phyloP scores from a whole-genome alignment of 805 yeast genomes.

The Saccharomycopsis capsularis region DNA sequence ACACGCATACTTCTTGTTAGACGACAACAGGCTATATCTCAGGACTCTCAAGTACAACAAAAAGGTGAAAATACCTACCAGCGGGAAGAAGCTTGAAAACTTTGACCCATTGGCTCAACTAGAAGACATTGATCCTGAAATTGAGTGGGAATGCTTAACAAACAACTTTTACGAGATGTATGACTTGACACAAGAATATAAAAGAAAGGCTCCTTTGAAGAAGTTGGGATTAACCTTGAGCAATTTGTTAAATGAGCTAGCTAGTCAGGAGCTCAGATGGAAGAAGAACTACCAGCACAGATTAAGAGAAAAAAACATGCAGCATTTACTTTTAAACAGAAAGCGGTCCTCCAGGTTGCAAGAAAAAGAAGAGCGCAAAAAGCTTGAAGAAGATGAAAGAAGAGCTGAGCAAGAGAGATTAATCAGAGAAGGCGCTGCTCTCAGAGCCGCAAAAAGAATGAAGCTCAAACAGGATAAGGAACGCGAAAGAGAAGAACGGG shows the following conservation, averaged over 20 bases:
- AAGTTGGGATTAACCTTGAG: conserved; percentile 30
- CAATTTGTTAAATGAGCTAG: conserved; percentile 30
- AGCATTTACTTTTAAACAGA: conserved; percentile 55
- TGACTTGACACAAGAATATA: conserved; percentile 28
- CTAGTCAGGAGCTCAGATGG: conserved; percentile 43
- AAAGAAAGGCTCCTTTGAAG: conserved; percentile 23
- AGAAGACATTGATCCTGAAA: conserved; percentile 32
- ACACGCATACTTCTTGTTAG: conserved; percentile 34
- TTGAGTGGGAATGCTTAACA: conserved; percentile 36
- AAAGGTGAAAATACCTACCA: conserved; percentile 31
- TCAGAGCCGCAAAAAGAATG: conserved; percentile 21
- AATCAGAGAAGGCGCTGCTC: conserved; percentile 17
- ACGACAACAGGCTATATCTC: conserved; percentile 47
- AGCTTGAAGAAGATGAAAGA: conserved; percentile 37
- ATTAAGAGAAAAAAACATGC: conserved; percentile 58
- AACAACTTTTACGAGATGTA: conserved; percentile 41
- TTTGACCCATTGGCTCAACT: conserved; percentile 26
- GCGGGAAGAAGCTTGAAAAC: conserved; percentile 27
- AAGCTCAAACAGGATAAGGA: conserved; percentile 15
- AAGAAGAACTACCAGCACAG: conserved; percentile 48
- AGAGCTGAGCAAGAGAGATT: conserved; percentile 12
- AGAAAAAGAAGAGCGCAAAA: conserved; percentile 56
- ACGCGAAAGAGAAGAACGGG: not conserved
- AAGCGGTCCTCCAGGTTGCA: conserved; percentile 70
- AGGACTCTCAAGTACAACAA: conserved; percentile 28